Conservation (phyloP, 1,139 yeast species). For the Saccharomyces uvarum region DNA sequence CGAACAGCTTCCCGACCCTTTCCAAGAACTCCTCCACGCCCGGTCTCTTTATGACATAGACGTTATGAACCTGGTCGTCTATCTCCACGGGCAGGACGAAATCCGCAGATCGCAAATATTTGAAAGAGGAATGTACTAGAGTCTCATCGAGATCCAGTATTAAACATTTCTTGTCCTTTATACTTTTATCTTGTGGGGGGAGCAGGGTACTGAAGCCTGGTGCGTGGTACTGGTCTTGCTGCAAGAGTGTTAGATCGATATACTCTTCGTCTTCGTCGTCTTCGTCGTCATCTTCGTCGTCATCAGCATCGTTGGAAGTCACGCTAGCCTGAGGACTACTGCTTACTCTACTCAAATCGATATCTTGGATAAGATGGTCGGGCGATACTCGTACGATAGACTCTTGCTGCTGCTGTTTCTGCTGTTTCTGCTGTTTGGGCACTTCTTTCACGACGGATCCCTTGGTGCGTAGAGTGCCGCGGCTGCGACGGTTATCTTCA, state of each 20-base stretch:
- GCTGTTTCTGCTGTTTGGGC: neutral
- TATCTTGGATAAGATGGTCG: neutral
- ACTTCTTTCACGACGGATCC: neutral
- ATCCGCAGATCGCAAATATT: constrained; percentile 83
- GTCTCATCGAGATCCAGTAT: constrained; percentile 93
- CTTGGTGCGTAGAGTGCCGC: neutral
- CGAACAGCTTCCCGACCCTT: constrained; percentile 76
- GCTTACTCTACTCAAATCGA: neutral
- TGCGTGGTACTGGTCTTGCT: constrained; percentile 58
- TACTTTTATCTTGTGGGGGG: constrained; percentile 34
- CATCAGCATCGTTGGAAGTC: constrained; percentile 1
- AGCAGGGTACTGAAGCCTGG: constrained; percentile 60
- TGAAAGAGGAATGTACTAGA: constrained; percentile 88
- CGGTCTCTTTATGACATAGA: constrained; percentile 90
- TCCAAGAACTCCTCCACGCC: constrained; percentile 89
- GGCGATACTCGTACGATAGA: neutral
- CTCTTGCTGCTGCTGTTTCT: neutral
- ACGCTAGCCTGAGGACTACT: neutral
- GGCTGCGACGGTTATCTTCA: neutral
- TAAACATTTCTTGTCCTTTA: constrained; percentile 65
- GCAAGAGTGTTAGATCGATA: constrained; percentile 51
- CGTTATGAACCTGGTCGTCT: constrained; percentile 84
- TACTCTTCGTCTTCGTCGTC: constrained; percentile 12
- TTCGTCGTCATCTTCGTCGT: constrained; percentile 5
- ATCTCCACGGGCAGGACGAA: constrained; percentile 89